Conservation (phyloP, 2,329 filamentous ascomycete species). For the Talaromyces sp. region DNA sequence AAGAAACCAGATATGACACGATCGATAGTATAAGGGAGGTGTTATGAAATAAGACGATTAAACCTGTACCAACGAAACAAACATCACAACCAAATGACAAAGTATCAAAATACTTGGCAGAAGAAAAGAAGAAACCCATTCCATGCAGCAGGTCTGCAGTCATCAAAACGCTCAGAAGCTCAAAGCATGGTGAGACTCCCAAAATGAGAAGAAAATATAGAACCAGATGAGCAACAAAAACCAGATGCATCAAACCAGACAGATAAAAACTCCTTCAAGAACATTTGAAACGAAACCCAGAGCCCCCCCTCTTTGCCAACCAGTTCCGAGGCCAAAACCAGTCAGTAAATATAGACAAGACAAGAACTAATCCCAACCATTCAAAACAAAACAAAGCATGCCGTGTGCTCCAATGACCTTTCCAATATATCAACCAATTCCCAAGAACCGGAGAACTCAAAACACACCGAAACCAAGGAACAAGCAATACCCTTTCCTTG, state of each 20-base stretch:
- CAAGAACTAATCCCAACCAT: slow-evolving; percentile 6
- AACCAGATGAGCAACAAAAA: not conserved
- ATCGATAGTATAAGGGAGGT: not conserved
- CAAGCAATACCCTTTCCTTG: slow-evolving; percentile 27
- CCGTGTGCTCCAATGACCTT: slow-evolving; percentile 28
- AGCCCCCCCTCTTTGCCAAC: slow-evolving; percentile 22
- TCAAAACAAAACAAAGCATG: slow-evolving; percentile 21
- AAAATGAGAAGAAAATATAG: slow-evolving; percentile 9
- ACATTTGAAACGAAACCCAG: slow-evolving; percentile 20
- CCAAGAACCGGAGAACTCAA: slow-evolving; percentile 21
- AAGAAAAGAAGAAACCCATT: slow-evolving; percentile 11
- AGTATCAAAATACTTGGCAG: not conserved
- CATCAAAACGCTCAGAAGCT: slow-evolving; percentile 21
- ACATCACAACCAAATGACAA: not conserved
- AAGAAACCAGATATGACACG: not conserved
- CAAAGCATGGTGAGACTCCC: slow-evolving; percentile 18
- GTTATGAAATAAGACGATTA: slow-evolving; percentile 7
- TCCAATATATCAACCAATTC: slow-evolving; percentile 27
- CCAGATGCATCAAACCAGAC: slow-evolving; percentile 29
- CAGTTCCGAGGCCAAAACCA: slow-evolving; percentile 22
- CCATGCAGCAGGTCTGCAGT: slow-evolving; percentile 18
- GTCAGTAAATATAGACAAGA: slow-evolving; percentile 7
- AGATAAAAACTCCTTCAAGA: slow-evolving; percentile 24
- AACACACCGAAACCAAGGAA: slow-evolving; percentile 7
- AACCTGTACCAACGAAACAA: slow-evolving; percentile 11